Percentiles rank a stretch among this genome's conserved stretches.
These are phyloP conservation scores for Dactylellina drechsleri DNA, from an alignment of 2,329 filamentous ascomycete species.

Conservation along the genomic window DNA sequence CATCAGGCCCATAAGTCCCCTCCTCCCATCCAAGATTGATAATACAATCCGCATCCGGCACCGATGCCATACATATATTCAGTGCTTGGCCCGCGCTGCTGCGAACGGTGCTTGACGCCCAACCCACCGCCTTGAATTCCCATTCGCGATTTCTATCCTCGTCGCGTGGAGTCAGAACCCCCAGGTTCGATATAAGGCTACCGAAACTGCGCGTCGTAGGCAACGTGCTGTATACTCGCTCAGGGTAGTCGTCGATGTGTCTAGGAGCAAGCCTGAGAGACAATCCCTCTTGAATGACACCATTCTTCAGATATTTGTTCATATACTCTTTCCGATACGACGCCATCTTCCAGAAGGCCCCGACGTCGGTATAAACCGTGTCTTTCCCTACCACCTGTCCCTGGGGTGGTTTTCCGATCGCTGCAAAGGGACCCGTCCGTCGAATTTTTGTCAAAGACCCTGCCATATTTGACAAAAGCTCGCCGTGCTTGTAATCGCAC, in stretches of 20 bases:
- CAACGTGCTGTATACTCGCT: conserved; percentile 1
- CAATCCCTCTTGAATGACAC: conserved; percentile 9
- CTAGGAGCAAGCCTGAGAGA: not conserved
- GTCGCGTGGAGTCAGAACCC: conserved; percentile 2
- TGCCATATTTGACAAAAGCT: conserved; percentile 21
- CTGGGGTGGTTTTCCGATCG: conserved; percentile 10
- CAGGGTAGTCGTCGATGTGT: conserved; percentile 18
- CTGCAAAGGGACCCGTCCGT: not conserved
- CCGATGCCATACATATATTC: conserved; percentile 14
- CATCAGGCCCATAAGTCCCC: conserved; percentile 19
- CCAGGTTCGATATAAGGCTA: conserved; percentile 20
- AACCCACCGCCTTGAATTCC: conserved; percentile 10
- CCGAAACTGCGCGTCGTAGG: conserved; percentile 18
- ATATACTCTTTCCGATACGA: conserved; percentile 9
- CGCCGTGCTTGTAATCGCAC: conserved; percentile 17
- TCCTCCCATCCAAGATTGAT: conserved; percentile 22
- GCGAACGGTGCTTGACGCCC: conserved; percentile 22
- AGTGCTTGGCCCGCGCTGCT: conserved; percentile 5
- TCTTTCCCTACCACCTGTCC: too few relatives aligned
- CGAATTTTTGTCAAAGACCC: conserved; percentile 12
- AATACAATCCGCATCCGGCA: conserved; percentile 10
- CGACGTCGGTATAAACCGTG: conserved; percentile 6
- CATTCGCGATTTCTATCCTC: conserved; percentile 7
- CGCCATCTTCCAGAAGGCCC: conserved; percentile 21
- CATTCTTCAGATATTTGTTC: conserved; percentile 6